Evolutionary conservation across 2,329 filamentous ascomycete species (phyloP).

Genomic region (Conoideocrella luteorostrata): DNA sequence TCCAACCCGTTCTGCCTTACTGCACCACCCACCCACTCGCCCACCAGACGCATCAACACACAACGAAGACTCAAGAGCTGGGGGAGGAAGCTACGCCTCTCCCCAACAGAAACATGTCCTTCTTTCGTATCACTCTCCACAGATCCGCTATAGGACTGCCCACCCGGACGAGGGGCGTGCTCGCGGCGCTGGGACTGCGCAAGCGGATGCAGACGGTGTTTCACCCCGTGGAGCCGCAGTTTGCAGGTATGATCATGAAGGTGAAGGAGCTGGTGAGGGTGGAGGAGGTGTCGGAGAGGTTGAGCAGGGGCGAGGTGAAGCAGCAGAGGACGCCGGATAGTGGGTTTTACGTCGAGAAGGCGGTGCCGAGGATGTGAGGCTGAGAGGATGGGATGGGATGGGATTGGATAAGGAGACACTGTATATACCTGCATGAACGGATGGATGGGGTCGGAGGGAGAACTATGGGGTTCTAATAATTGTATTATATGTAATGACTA

Average conservation of each 20-base stretch:
- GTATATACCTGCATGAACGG: too few relatives aligned
- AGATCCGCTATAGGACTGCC: slow-evolving; percentile 87
- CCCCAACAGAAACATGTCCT: slow-evolving; percentile 51
- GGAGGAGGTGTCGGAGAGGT: slow-evolving; percentile 61
- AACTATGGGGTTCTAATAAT: too few relatives aligned
- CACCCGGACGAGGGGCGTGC: slow-evolving; percentile 68
- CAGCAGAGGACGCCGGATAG: slow-evolving; percentile 65
- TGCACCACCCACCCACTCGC: too few relatives aligned
- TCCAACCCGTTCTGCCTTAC: too few relatives aligned
- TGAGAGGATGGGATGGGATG: background rate
- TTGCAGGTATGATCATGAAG: slow-evolving; percentile 86
- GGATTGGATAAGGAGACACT: background rate
- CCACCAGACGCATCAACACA: too few relatives aligned
- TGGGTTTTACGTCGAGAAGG: slow-evolving; percentile 74
- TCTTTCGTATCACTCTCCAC: slow-evolving; percentile 86
- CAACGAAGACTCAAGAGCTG: too few relatives aligned
- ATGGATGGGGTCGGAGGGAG: too few relatives aligned
- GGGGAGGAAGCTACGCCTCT: too few relatives aligned
- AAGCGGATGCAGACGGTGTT: slow-evolving; percentile 84
- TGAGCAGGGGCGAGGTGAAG: slow-evolving; percentile 64
- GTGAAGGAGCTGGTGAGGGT: slow-evolving; percentile 90
- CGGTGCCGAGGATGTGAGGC: slow-evolving; percentile 21
- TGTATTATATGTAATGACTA: too few relatives aligned
- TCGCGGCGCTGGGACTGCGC: slow-evolving; percentile 77
- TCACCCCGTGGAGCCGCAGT: slow-evolving; percentile 72